Evolutionary conservation across 768 basidiomycete genomes (phyloP), one percentile per base, ranked within the genome.

Genomic region (Lentinula raphanica): DNA sequence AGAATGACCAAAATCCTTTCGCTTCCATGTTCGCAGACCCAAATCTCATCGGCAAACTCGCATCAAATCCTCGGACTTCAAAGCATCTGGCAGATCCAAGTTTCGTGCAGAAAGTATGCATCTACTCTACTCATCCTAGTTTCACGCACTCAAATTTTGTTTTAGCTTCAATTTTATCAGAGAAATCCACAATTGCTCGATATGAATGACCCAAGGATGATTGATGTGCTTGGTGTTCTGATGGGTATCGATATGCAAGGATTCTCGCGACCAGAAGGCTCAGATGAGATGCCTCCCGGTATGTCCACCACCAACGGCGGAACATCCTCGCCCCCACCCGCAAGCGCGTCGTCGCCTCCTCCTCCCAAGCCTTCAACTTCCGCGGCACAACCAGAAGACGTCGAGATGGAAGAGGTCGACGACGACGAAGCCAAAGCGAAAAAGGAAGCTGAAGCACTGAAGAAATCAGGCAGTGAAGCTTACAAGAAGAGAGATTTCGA

Each of bases 231-330:
- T 44, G 95, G 95, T 59, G 95, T 86, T 11, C 80, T 92, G 58
- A 92, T 98, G 89, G 93, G 93, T 32, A 80, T 98, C 64, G 93
- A 98, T 72, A 82, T 98, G 73, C 86, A 91, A 72, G 92, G 88
- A 58, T 88, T 91, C 70, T 79, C 84, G 53, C 80, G 94, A 57
- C 86, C 88, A 17, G 92, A 92, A 74, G 94, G 90, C 35, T 92
- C 92, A 9, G 80, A 88, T 56, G 91, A 92, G 55, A 72, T 88
- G 48, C 90, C 91, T 7, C 80, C 87, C 8, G 86, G 84, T 44
- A 62, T 85, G 59, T 64, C 67, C 42, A 12, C 64, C 42, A 12
- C 64, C 50, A 35, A 68, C 61, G 40, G 58, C 62, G 2, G 68
- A 74, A 1, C 64, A 64, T 49, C 68, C 62, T 59, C 76, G 59